Base-by-base conservation (phyloP, 2,329 filamentous ascomycete genomes). In the Colletotrichum chrysophilum region DNA sequence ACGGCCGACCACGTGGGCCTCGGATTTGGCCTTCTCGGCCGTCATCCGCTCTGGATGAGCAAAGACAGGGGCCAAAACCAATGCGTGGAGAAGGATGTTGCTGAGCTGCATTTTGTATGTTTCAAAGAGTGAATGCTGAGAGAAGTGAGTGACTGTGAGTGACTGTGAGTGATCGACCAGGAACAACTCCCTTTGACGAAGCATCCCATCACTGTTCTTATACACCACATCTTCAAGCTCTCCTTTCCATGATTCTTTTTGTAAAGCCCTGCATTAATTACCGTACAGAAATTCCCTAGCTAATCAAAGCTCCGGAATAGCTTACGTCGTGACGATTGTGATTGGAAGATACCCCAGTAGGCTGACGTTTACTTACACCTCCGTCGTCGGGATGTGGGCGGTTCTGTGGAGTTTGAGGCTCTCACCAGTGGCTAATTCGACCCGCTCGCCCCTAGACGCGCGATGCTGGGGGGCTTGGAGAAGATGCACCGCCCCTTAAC, bases 41-140 rank as follows among this genome's bases (percentile, higher is more conserved):
- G 88, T 76, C 69, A 89, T 84, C 74, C 89, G 87, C 74, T 88
- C 88, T 0, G 88, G 88, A 74, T 91, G 87, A 28, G 87, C 87
- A 21, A 61, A 28, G 13, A 28, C 65, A 30, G 65, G 65, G n/a
- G 38, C 65, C 12, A 58, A 30, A 9, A n/a, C 30, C 28, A 67
- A 34, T 0, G 30, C 65, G 16, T 24, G 30, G n/a, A 67, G 48
- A 14, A 67, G 48, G 4, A 67, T 16, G 13, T 36, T 67, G 48
- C 13, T 58, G 21, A 67, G 3, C 16, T 67, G 65, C 43, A 56
- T 67, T 12, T 56, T 58, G 18, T 30, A 7, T 13, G 1, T 52
- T 67, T 4, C 7, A 58, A 38, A 56, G 28, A 58, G 13, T 26
- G 16, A 24, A n/a, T 34, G 18, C 8, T 26, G 38, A 9, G 26